Conservation (phyloP, 129 eudicot species). For the Lactuca saligna region DNA sequence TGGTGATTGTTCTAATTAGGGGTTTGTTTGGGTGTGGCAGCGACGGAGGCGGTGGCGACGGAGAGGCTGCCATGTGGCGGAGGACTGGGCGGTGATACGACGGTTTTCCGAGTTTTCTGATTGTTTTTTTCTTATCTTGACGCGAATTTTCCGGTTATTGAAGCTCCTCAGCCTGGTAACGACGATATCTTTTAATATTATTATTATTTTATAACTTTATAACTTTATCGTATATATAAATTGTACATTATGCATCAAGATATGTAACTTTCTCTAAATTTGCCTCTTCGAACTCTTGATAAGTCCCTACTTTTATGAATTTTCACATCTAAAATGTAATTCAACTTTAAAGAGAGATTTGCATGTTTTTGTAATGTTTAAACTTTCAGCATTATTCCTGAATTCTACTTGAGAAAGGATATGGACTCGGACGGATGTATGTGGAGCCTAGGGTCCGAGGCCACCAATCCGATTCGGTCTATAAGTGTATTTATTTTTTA, state of each 20-base stretch:
- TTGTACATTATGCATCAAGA: background rate
- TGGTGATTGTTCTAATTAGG: slow-evolving; percentile 18
- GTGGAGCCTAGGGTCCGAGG: too few relatives aligned
- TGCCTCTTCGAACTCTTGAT: background rate
- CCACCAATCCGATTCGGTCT: too few relatives aligned
- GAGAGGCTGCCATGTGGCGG: slow-evolving; percentile 64
- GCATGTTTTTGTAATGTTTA: too few relatives aligned
- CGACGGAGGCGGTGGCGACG: slow-evolving; percentile 42
- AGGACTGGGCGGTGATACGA: slow-evolving; percentile 17
- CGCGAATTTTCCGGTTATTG: slow-evolving; percentile 26
- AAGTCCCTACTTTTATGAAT: background rate
- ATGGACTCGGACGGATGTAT: too few relatives aligned
- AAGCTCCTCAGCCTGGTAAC: background rate
- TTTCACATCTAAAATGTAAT: background rate
- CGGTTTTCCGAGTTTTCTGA: slow-evolving; percentile 22
- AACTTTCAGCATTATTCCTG: too few relatives aligned
- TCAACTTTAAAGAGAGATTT: too few relatives aligned
- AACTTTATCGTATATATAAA: background rate
- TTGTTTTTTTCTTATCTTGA: slow-evolving; percentile 1
- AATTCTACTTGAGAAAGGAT: too few relatives aligned
- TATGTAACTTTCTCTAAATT: background rate
- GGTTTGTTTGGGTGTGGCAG: slow-evolving; percentile 28
- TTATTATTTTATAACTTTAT: background rate
- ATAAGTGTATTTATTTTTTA: too few relatives aligned
- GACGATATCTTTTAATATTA: background rate